Conservation (phyloP, 495 filamentous ascomycete species). For the Sporormia fimetaria region DNA sequence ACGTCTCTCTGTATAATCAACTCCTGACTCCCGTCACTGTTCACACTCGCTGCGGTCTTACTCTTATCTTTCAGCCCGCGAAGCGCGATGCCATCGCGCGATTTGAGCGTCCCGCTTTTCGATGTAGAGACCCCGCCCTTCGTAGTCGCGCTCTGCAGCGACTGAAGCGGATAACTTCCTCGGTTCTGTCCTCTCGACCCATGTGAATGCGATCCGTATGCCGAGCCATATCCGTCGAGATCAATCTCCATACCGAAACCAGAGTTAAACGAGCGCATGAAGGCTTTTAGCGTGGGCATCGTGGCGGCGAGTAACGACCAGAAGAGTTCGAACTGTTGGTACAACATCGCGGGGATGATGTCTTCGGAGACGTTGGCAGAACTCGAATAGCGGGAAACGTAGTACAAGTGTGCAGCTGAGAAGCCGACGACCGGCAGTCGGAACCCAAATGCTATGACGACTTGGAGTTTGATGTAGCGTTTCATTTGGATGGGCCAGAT, state of each 20-base stretch:
- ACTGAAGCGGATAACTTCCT: neutral
- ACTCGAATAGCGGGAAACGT: slow-evolving; percentile 2
- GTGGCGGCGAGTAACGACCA: slow-evolving; percentile 22
- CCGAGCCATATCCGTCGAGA: slow-evolving; percentile 7
- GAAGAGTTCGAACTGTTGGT: slow-evolving; percentile 19
- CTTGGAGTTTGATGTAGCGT: slow-evolving; percentile 14
- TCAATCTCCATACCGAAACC: slow-evolving; percentile 23
- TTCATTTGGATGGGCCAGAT: slow-evolving; percentile 26
- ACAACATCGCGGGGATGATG: slow-evolving; percentile 14
- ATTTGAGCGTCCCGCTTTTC: neutral
- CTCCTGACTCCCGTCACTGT: slow-evolving; percentile 12
- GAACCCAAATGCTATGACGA: slow-evolving; percentile 20
- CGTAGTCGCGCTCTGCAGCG: slow-evolving; percentile 2
- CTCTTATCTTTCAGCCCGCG: neutral
- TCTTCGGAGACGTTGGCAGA: slow-evolving; percentile 2
- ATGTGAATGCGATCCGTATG: too few relatives aligned
- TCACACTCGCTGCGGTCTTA: neutral
- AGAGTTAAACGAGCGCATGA: slow-evolving; percentile 25
- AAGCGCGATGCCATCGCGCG: neutral
- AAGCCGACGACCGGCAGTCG: slow-evolving; percentile 20
- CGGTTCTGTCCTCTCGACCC: neutral
- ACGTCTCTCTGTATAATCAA: slow-evolving; percentile 13
- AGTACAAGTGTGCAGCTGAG: slow-evolving; percentile 8
- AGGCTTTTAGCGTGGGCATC: slow-evolving; percentile 19
- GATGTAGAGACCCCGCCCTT: neutral